Base-by-base conservation (phyloP, 768 basidiomycete genomes). In the Termitomyces eurrhizus region DNA sequence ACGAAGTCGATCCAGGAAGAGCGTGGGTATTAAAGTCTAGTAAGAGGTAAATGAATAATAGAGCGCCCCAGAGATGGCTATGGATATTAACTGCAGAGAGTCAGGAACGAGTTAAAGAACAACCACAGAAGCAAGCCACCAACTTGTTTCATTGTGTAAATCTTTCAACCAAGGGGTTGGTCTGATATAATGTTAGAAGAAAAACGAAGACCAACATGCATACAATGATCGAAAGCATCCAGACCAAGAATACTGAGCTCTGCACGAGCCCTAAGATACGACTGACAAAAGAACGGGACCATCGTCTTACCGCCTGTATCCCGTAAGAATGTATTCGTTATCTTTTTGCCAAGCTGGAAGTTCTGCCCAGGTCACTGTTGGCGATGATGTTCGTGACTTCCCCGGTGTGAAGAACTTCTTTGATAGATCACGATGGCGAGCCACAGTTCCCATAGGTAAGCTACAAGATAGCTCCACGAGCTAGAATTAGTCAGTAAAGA, bases 81-180 rank as follows among this genome's bases (percentile, higher is more conserved):
- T 93, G 89, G 50, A 95, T 92, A 73, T 95, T 95, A 58, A 95
- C 92, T 91, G 61, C 14, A 32, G 64, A 58, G 49, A 52, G 37
- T 57, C 56, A 36, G 54, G 55, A 12, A 41, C 14, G 44, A 56
- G 50, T 49, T 37, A 66, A 62, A 61, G 53, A 61, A 66, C 13
- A 24, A n/a, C n/a, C 11, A 33, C 59, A 57, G 57, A 52, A 44
- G 14, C n/a, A 33, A 14, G 53, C 52, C 33, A 56, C 56, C 29
- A 41, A 87, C 90, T 79, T 59, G 88, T 89, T 74, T 91, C 90
- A 65, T 92, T 92, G 71, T 92, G 90, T 59, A 89, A 65, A 73
- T 89, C 90, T 91, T 64, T 53, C 59, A 53, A 14, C 36, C 52
- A 39, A 50, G 44, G 48, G 48, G 50, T 58, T 62, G 52, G 59